Evolutionary conservation across 352 stramenopile species (phyloP).

Genomic region (Pythium rhizo-oryzae): DNA sequence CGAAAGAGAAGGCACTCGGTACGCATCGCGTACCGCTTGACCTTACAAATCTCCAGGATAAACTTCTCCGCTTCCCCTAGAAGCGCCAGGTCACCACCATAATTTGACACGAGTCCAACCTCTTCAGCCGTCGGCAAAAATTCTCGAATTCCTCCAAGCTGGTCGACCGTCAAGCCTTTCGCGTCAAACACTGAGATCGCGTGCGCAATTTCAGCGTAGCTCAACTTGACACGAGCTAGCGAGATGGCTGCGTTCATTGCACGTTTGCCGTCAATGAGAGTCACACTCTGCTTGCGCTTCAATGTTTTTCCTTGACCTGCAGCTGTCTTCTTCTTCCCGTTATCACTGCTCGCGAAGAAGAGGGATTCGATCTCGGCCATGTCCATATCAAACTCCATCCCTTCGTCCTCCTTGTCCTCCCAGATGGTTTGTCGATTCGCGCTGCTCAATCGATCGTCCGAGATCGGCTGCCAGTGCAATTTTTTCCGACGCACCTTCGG

Average conservation of each 20-base stretch:
- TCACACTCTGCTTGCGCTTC: constrained; percentile 83
- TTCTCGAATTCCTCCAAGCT: constrained; percentile 91
- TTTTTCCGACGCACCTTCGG: constrained; percentile 78
- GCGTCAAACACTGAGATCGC: constrained; percentile 73
- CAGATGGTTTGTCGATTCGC: constrained; percentile 78
- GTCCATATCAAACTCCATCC: constrained; percentile 78
- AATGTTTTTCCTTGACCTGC: constrained; percentile 40
- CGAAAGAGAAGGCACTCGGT: constrained; percentile 87
- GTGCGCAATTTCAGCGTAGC: constrained; percentile 87
- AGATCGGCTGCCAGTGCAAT: constrained; percentile 89
- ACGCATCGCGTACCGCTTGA: constrained; percentile 63
- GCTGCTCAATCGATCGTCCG: constrained; percentile 77
- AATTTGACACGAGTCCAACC: constrained; percentile 74
- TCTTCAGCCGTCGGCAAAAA: constrained; percentile 95
- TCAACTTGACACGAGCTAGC: constrained; percentile 93
- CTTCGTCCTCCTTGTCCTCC: constrained; percentile 78
- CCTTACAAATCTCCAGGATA: constrained; percentile 84
- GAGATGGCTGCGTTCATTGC: constrained; percentile 98
- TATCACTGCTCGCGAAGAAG: constrained; percentile 77
- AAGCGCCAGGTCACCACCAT: constrained; percentile 62
- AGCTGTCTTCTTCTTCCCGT: constrained; percentile 53
- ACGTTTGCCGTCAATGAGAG: constrained; percentile 95
- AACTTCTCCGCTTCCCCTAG: constrained; percentile 90
- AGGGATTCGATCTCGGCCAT: constrained; percentile 88
- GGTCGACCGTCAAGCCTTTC: constrained; percentile 61